phyloP scores from a whole-genome alignment of 495 filamentous ascomycete species.

The Daldinia decipiens region DNA sequence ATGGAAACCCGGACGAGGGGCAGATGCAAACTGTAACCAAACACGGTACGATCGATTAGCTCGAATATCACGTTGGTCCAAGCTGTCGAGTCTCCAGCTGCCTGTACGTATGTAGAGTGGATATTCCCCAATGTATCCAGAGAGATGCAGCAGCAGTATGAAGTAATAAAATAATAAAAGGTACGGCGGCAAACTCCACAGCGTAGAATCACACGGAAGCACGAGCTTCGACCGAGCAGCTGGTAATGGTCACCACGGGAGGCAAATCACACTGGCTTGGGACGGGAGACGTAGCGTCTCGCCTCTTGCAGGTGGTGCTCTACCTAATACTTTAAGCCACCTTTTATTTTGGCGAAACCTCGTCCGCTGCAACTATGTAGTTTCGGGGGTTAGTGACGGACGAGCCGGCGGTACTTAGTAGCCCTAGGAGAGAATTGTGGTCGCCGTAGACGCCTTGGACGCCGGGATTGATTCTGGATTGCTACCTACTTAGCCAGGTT shows the following conservation, averaged over 20 bases:
- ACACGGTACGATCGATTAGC: slow-evolving; percentile 17
- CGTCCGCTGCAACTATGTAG: neutral
- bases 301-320: slow-evolving; percentile 14
- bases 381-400: slow-evolving; percentile 17
- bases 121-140: neutral
- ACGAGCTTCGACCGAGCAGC: slow-evolving; percentile 32
- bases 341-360: neutral
- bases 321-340: neutral
- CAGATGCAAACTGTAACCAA: slow-evolving; percentile 15
- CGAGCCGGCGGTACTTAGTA: neutral
- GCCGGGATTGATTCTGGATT: slow-evolving; percentile 27
- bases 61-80: slow-evolving; percentile 24
- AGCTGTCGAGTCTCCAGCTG: slow-evolving; percentile 15
- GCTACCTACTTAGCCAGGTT: slow-evolving; percentile 36
- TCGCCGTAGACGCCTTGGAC: slow-evolving; percentile 24
- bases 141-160: slow-evolving; percentile 10
- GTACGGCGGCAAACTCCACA: slow-evolving; percentile 12
- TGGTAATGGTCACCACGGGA: slow-evolving; percentile 22
- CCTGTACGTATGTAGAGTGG: neutral
- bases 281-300: slow-evolving; percentile 21
- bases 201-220: slow-evolving; percentile 25
- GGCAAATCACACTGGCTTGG: slow-evolving; percentile 23
- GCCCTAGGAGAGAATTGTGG: slow-evolving; percentile 2
- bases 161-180: slow-evolving; percentile 9
- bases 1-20: neutral